These are phyloP conservation scores for Calamus simplicifolius DNA, from an alignment of 176 grass and related monocot genomes.

Conservation along the genomic window DNA sequence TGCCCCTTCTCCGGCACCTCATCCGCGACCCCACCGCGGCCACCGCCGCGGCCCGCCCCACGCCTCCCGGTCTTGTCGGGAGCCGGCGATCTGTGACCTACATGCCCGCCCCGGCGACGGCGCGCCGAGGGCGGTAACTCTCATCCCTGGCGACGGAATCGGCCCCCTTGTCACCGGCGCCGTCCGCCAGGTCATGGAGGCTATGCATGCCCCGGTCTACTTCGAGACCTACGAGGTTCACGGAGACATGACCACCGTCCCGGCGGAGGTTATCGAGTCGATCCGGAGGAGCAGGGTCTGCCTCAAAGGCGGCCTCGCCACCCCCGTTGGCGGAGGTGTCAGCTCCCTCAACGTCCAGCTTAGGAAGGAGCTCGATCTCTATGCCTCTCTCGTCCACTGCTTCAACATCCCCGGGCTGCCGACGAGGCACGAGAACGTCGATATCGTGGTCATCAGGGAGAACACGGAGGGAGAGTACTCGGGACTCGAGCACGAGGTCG, in stretches of 20 bases:
- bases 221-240: slow-evolving; percentile 94
- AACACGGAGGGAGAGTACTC: slow-evolving; percentile 97
- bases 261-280: slow-evolving; percentile 74
- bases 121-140: slow-evolving; percentile 55
- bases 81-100: slow-evolving; percentile 73
- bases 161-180: slow-evolving; percentile 79
- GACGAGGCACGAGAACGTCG: slow-evolving; percentile 69
- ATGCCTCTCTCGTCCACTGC: slow-evolving; percentile 80
- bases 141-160: slow-evolving; percentile 91
- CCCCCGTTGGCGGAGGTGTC: slow-evolving; percentile 74
- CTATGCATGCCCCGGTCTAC: slow-evolving; percentile 86
- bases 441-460: slow-evolving; percentile 96
- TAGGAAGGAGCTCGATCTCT: slow-evolving; percentile 89
- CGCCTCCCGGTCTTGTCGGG: slow-evolving; percentile 5
- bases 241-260: slow-evolving; percentile 77
- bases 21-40: slow-evolving; percentile 4
- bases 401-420: slow-evolving; percentile 70
- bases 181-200: slow-evolving; percentile 77
- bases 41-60: not conserved
- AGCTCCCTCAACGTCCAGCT: slow-evolving; percentile 86
- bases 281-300: slow-evolving; percentile 87
- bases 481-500: slow-evolving; percentile 93
- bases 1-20: slow-evolving; percentile 49
- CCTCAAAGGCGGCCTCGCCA: slow-evolving; percentile 71
- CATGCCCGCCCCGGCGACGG: slow-evolving; percentile 94